Evolutionary conservation across 768 basidiomycete species (phyloP).

Genomic region (Mycena floridula): DNA sequence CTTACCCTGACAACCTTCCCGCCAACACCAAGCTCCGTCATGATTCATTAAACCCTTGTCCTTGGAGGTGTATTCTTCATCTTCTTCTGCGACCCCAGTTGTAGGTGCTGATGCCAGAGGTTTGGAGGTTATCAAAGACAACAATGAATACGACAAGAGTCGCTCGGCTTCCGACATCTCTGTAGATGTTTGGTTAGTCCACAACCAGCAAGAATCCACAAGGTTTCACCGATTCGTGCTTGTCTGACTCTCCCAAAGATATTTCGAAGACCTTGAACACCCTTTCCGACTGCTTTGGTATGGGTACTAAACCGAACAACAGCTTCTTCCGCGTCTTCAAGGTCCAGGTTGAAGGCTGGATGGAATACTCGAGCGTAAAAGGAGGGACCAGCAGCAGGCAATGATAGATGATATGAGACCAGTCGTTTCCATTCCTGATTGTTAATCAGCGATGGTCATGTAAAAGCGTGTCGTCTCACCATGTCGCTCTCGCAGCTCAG

Average conservation of each 20-base stretch:
- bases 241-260: conserved; percentile 60
- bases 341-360: conserved; percentile 78
- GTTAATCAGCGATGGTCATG: conserved; percentile 4
- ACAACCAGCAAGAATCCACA: neutral
- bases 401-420: conserved; percentile 51
- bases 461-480: conserved; percentile 35
- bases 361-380: conserved; percentile 81
- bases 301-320: conserved; percentile 62
- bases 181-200: conserved; percentile 17
- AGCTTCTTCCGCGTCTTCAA: conserved; percentile 57
- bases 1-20: conserved; percentile 66
- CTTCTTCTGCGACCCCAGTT: conserved; percentile 43
- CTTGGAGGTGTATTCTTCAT: conserved; percentile 32
- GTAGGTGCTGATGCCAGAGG: conserved; percentile 45
- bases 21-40: conserved; percentile 85
- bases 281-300: conserved; percentile 56
- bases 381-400: conserved; percentile 62
- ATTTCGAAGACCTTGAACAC: conserved; percentile 60
- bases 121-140: conserved; percentile 71
- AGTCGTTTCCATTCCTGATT: conserved; percentile 66
- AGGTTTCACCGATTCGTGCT: conserved; percentile 55
- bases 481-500: conserved; percentile 68
- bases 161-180: conserved; percentile 79
- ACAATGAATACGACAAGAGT: conserved; percentile 62
- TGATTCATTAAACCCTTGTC: conserved; percentile 58